Evolutionary conservation across 306 rosid species (phyloP), one percentile per base, ranked within the genome.

Genomic region (Gillenia trifoliata): DNA sequence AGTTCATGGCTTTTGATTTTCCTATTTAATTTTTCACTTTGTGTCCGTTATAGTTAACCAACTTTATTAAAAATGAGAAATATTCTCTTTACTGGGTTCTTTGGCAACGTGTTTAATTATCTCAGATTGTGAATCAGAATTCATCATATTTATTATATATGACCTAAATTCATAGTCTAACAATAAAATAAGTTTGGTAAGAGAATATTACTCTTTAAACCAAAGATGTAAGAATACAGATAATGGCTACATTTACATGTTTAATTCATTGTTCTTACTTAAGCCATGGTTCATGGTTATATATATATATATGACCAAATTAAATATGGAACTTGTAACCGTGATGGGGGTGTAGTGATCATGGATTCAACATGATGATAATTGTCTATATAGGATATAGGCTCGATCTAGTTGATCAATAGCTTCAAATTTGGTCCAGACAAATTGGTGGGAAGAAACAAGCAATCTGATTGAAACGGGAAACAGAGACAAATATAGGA

Each of bases 391-490:
- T 45, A 45, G 52, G 20, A 4, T 45, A 45, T 16, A 45, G 7
- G 52, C 52, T 45, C 20, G 20, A 4, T 45, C 52, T 45, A 45
- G 52, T 45, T 45, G 2, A 45, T 45, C 10, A 54, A 20, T 4
- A 6, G 50, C 13, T 59, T 29, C 68, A 40, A 72, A 72, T 19
- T 10, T 40, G 76, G 76, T 41, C 28, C 20, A 72, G 76, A 59
- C 76, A 72, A 23, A 72, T 59, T 59, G 68, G 57, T 57, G 43
- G 54, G 56, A 60, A 72, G 26, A 17, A 49, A 72, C 52, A 71
- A 56, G 66, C 66, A 56, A 57, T 57, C 54, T 36, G 66, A 36
- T 71, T 71, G 54, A 57, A 56, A 72, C 59, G 41, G n/a, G 20
- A 10, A 72, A 72, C 22, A 28, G 38, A 59, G 20, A 26, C 56